A percentile compares a stretch with the other conserved stretches of the same genome.
Evolutionary conservation across 2,329 filamentous ascomycete species (phyloP).

Genomic region (Xylaria arbuscula): DNA sequence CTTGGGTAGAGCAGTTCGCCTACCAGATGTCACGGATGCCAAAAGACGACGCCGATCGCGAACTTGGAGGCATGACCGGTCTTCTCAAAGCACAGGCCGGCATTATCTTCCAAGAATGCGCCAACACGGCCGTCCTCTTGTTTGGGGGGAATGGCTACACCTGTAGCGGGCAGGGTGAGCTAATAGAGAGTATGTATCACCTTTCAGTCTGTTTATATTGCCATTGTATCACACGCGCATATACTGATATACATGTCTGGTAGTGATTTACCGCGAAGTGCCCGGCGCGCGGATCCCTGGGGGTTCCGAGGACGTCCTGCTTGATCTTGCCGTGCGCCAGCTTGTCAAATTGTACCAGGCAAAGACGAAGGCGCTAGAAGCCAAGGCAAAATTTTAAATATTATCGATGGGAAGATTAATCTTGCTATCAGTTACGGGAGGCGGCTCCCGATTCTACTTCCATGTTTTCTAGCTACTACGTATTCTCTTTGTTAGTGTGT

Average conservation of each 20-base stretch:
- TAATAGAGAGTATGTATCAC: slow-evolving; percentile 72
- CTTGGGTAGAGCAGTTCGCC: slow-evolving; percentile 78
- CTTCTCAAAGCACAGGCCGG: slow-evolving; percentile 78
- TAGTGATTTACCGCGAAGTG: slow-evolving; percentile 69
- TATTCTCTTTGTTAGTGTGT: too few relatives aligned
- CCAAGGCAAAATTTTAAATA: slow-evolving; percentile 38
- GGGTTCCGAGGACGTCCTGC: slow-evolving; percentile 77
- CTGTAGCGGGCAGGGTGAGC: slow-evolving; percentile 74
- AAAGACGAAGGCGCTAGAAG: slow-evolving; percentile 62
- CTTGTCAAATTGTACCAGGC: slow-evolving; percentile 75
- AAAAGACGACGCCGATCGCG: slow-evolving; percentile 68
- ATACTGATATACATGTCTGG: background rate
- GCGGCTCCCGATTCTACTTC: too few relatives aligned
- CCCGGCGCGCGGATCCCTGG: slow-evolving; percentile 72
- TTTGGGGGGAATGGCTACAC: slow-evolving; percentile 82
- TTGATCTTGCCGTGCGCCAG: slow-evolving; percentile 76
- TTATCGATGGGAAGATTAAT: background rate
- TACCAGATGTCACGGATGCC: slow-evolving; percentile 73
- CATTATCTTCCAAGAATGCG: slow-evolving; percentile 77
- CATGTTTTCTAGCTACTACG: too few relatives aligned
- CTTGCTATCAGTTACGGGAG: too few relatives aligned
- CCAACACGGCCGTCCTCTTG: slow-evolving; percentile 73
- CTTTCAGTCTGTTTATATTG: background rate
- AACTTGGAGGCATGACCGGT: slow-evolving; percentile 78
- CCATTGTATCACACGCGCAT: background rate